Conservation (phyloP, 2,329 filamentous ascomycete genomes). For the Xylaria sp. region DNA sequence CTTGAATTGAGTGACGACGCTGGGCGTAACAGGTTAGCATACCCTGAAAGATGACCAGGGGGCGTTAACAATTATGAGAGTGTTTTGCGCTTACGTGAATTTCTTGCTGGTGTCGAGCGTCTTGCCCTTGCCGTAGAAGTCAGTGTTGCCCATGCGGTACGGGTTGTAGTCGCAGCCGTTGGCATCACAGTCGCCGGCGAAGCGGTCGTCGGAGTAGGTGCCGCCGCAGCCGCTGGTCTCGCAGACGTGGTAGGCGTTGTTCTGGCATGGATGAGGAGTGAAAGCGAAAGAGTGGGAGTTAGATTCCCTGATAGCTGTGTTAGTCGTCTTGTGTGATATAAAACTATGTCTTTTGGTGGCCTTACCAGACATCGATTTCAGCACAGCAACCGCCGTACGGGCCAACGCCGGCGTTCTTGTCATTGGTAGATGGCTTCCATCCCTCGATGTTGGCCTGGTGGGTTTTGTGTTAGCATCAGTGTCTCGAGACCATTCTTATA, state of each 20-base stretch:
- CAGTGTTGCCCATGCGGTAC: constrained; percentile 70
- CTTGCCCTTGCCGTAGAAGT: constrained; percentile 69
- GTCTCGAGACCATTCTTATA: background rate
- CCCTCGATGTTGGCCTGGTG: constrained; percentile 59
- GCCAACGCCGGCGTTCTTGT: constrained; percentile 63
- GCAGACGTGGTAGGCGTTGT: constrained; percentile 61
- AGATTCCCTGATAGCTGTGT: constrained; percentile 56
- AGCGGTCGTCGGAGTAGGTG: constrained; percentile 62
- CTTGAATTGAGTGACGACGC: constrained; percentile 68
- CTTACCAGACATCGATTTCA: constrained; percentile 69
- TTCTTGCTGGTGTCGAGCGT: constrained; percentile 67
- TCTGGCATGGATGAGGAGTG: constrained; percentile 71
- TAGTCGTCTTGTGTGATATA: constrained; percentile 5
- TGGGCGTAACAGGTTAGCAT: constrained; percentile 26
- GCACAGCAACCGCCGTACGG: constrained; percentile 66
- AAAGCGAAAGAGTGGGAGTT: constrained; percentile 70
- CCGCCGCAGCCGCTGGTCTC: constrained; percentile 60
- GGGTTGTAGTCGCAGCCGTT: constrained; percentile 75
- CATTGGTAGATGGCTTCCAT: constrained; percentile 61
- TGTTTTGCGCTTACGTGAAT: constrained; percentile 58
- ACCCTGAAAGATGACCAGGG: background rate
- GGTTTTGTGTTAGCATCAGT: constrained; percentile 23
- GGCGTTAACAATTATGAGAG: background rate
- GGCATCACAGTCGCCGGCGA: constrained; percentile 70
- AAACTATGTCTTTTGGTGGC: background rate